Evolutionary conservation across 257 asterid species (phyloP), one percentile per base, ranked within the genome.

Genomic region (Solanum chmielewskii): DNA sequence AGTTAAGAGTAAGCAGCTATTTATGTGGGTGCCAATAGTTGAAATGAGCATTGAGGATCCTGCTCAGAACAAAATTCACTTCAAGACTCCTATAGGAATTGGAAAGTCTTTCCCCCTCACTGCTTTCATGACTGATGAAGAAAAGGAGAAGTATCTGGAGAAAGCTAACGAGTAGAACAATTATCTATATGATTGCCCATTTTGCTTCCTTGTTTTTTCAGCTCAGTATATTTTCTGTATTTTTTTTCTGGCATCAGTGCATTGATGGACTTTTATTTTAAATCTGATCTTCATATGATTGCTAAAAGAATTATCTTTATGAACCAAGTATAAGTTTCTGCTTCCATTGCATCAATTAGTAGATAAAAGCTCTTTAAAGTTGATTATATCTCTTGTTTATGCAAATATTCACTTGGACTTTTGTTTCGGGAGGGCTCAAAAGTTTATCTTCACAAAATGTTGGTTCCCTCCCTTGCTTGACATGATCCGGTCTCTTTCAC

Each of bases 21-120:
- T 97, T n/a, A 12, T 97, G 27, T 97, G 99, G 99, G 96, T 97
- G 86, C 98, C 99, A 1, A 93, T 96, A 10, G 96, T 91, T 81
- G 99, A 97, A 84, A 96, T 97, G 99, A 94, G 97, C 91, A 86
- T 95, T 44, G 97, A 92, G 78, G 95, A 91, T 69, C 60, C 88
- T 81, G 84, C 44, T 29, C 86, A 41, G 5, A 90, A 92, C 33
- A 95, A 93, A 87, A 92, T 96, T 14, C 88, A 92, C 87, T 97
- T 96, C 97, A 97, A 94, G 92, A 96, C 95, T 90, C 94, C 98
- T 0, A n/a, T 96, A 93, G 99, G 99, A 70, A 90, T 97, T 21
- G 99, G 99, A 13, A 93, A 87, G 90, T 92, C 96, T 71, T 97
- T 97, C 86, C 99, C 99, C 4, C 25, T 91, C 35, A 90, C 94